Evolutionary conservation across 768 basidiomycete genomes (phyloP).

Genomic region (Xerocomellus amylosporus): DNA sequence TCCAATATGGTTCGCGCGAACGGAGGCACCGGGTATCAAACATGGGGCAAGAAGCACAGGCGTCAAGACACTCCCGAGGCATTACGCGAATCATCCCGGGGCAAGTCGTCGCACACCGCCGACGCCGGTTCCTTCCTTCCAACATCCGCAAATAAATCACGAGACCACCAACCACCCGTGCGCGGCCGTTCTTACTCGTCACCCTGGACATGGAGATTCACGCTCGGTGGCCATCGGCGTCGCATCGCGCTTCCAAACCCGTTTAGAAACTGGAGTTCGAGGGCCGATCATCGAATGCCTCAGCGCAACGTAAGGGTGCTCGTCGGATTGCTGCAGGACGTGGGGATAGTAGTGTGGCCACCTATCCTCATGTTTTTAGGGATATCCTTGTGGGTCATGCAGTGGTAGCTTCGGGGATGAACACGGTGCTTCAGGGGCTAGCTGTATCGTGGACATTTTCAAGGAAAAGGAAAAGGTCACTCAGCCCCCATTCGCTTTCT

Average conservation of each 20-base stretch:
- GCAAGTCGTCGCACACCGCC: not conserved
- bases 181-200: slow-evolving; percentile 17
- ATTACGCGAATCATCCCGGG: slow-evolving; percentile 11
- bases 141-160: slow-evolving; percentile 13
- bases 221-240: slow-evolving; percentile 22
- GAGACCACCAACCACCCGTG: not conserved
- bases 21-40: slow-evolving; percentile 2
- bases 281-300: slow-evolving; percentile 4
- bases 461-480: not conserved
- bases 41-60: slow-evolving; percentile 5
- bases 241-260: slow-evolving; percentile 24
- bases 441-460: not conserved
- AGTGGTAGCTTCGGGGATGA: slow-evolving; percentile 13
- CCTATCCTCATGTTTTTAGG: slow-evolving; percentile 32
- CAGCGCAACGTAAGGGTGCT: slow-evolving; percentile 26
- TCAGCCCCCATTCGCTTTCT: not conserved
- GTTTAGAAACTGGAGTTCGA: slow-evolving; percentile 9
- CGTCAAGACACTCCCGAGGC: slow-evolving; percentile 9
- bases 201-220: slow-evolving; percentile 27
- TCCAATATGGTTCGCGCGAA: slow-evolving; percentile 22
- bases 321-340: slow-evolving; percentile 31
- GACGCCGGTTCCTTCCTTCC: slow-evolving; percentile 19
- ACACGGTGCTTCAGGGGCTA: not conserved
- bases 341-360: slow-evolving; percentile 37
- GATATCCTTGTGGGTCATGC: slow-evolving; percentile 35